Evolutionary conservation across 1,139 yeast genomes (phyloP).

Genomic region (Sugiyamaella neomexicana): DNA sequence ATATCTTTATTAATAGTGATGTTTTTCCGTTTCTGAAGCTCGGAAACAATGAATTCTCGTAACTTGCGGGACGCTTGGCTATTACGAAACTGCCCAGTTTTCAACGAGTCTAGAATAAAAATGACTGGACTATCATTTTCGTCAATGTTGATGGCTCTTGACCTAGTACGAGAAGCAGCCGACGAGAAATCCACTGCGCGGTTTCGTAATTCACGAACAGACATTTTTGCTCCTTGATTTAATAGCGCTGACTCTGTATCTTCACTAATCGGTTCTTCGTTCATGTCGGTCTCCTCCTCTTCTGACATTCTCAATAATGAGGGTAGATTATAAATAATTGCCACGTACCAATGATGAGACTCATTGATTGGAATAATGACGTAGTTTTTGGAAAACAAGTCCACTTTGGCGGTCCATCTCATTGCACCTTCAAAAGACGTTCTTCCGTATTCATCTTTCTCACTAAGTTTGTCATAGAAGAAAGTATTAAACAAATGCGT

Average conservation of each 20-base stretch:
- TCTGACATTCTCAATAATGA: conserved; percentile 23
- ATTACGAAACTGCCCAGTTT: conserved; percentile 45
- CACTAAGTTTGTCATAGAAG: conserved; percentile 66
- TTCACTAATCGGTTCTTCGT: neutral
- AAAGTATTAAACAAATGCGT: conserved; percentile 79
- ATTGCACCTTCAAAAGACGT: conserved; percentile 53
- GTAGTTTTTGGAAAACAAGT: conserved; percentile 59
- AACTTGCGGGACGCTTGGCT: conserved; percentile 53
- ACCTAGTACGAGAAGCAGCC: conserved; percentile 15
- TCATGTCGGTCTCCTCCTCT: neutral
- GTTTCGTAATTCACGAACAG: conserved; percentile 15
- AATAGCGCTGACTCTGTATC: neutral
- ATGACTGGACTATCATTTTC: conserved; percentile 48
- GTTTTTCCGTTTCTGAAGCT: conserved; percentile 64
- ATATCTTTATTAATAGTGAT: conserved; percentile 50
- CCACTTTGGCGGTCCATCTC: conserved; percentile 76
- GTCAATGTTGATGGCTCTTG: conserved; percentile 11
- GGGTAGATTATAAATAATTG: conserved; percentile 40
- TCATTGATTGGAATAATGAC: conserved; percentile 83
- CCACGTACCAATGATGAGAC: conserved; percentile 81
- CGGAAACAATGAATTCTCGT: conserved; percentile 62
- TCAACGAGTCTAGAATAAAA: conserved; percentile 76
- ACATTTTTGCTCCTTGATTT: neutral
- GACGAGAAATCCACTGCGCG: conserved; percentile 2
- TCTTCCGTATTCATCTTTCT: conserved; percentile 28